Percentiles rank a stretch among this genome's conserved stretches.
Evolutionary conservation across 192 early-diverging fungal genomes (phyloP).

Genomic region (Coemansia javaensis): DNA sequence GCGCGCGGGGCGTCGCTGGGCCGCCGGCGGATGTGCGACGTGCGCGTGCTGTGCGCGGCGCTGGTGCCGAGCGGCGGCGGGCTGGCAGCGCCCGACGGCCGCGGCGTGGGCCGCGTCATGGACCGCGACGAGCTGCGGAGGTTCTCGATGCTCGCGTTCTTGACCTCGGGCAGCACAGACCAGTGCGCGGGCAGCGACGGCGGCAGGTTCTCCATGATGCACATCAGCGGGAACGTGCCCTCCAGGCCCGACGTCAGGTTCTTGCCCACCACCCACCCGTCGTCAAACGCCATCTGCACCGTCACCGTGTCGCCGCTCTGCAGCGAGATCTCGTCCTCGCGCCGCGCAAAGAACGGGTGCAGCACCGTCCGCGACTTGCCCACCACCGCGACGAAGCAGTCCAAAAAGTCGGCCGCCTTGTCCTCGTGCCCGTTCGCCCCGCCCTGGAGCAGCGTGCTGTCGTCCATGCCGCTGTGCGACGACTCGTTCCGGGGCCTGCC

Average conservation of each 20-base stretch:
- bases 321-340: slow-evolving; percentile 73
- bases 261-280: slow-evolving; percentile 85
- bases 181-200: slow-evolving; percentile 40
- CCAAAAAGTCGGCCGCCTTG: slow-evolving; percentile 32
- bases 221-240: slow-evolving; percentile 84
- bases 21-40: not conserved
- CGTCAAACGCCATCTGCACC: slow-evolving; percentile 71
- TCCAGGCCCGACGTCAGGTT: slow-evolving; percentile 64
- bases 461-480: slow-evolving; percentile 18
- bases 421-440: slow-evolving; percentile 1
- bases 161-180: slow-evolving; percentile 43
- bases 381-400: slow-evolving; percentile 36
- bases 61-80: not conserved
- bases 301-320: slow-evolving; percentile 68
- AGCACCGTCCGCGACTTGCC: slow-evolving; percentile 48
- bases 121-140: slow-evolving; percentile 17
- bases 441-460: slow-evolving; percentile 15
- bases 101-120: slow-evolving; percentile 4
- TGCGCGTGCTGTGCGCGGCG: slow-evolving; percentile 10
- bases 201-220: slow-evolving; percentile 52
- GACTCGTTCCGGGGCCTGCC: not conserved
- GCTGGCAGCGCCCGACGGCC: slow-evolving; percentile 1
- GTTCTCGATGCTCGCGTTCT: slow-evolving; percentile 26
- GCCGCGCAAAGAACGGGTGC: slow-evolving; percentile 61
- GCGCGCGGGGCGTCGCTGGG: slow-evolving; percentile 4